These are phyloP conservation scores for Saturnispora sekii DNA, from an alignment of 805 yeast genomes.

Conservation along the genomic window DNA sequence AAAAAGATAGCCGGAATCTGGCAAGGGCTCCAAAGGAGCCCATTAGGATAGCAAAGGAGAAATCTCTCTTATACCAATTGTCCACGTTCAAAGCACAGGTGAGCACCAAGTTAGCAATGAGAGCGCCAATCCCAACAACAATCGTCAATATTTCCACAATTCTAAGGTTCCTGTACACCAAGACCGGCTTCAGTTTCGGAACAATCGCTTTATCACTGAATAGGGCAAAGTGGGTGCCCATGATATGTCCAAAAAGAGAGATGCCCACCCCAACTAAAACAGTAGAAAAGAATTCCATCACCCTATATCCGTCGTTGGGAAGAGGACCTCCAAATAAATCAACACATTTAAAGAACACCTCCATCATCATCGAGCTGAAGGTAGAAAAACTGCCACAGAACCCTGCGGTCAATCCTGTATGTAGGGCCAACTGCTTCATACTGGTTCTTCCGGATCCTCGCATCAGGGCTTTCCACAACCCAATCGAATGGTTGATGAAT, in stretches of 20 bases:
- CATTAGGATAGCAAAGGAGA: conserved; percentile 61
- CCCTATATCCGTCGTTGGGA: conserved; percentile 69
- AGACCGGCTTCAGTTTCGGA: conserved; percentile 3
- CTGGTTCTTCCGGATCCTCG: conserved; percentile 9
- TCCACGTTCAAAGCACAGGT: conserved; percentile 25
- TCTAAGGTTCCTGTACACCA: conserved; percentile 10
- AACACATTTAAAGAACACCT: conserved; percentile 41
- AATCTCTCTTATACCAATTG: conserved; percentile 44
- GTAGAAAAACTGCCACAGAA: conserved; percentile 80
- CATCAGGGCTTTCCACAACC: conserved; percentile 12
- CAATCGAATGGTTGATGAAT: conserved; percentile 10
- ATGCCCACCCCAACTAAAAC: conserved; percentile 48
- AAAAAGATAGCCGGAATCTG: conserved; percentile 45
- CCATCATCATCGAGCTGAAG: conserved; percentile 56
- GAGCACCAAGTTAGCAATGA: conserved; percentile 35
- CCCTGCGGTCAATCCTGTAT: conserved; percentile 62
- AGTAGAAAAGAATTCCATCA: conserved; percentile 65
- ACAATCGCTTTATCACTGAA: conserved; percentile 9
- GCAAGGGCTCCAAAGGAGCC: conserved; percentile 62
- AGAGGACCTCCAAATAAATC: conserved; percentile 25
- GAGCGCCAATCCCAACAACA: conserved; percentile 21
- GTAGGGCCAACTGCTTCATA: conserved; percentile 39
- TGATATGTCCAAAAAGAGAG: conserved; percentile 46
- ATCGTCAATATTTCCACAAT: conserved; percentile 12
- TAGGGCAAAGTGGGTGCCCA: conserved; percentile 43